Base-by-base conservation (phyloP, 176 grass and related monocot genomes). In the Eragrostis nindensis region DNA sequence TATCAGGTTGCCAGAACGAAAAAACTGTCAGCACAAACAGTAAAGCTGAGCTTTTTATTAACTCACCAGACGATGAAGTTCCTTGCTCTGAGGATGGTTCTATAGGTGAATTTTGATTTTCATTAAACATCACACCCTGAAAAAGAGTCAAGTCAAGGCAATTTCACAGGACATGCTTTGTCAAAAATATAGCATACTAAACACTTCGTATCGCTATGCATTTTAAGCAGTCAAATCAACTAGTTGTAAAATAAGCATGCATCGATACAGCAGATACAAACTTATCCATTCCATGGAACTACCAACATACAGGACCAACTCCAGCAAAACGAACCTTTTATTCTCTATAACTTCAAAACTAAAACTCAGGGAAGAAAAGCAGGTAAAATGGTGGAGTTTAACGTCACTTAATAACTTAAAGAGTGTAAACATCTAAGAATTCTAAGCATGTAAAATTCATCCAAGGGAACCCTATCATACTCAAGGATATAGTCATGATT, bases 91-190 rank as follows among this genome's bases (percentile, higher is more conserved):
- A 52, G 80, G 67, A 70, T 76, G 74, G 67, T 79, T 93, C 86
- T 71, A 65, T 56, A 48, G 76, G 78, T 50, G 61, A 74, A 75
- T 66, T 78, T 57, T 47, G 82, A 80, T 84, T 82, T 81, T 84
- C 90, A 71, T 42, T 71, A 46, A 38, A 74, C 17, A 81, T 78
- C 17, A 81, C 36, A 15, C 81, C 90, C 90, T 93, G 85, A 90
- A 83, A 73, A 62, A 86, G 38, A 50, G 42, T 1, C 30, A 59
- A 81, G 18, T 66, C 50, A 46, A 61, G 46, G 63, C 17, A 63
- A 46, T 26, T 72, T 71, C 27, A 22, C 59, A 86, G 18, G 0
- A n/a, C 45, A 73, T 36, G 50, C 56, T 65, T 66, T 85, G n/a
- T 59, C 21, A 62, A 66, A 49, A 76, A 49, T 21, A 72, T 22